A percentile compares a stretch with the other conserved stretches of the same genome.
Conservation (phyloP, 148 eudicot species). For the Cornus controversa region DNA sequence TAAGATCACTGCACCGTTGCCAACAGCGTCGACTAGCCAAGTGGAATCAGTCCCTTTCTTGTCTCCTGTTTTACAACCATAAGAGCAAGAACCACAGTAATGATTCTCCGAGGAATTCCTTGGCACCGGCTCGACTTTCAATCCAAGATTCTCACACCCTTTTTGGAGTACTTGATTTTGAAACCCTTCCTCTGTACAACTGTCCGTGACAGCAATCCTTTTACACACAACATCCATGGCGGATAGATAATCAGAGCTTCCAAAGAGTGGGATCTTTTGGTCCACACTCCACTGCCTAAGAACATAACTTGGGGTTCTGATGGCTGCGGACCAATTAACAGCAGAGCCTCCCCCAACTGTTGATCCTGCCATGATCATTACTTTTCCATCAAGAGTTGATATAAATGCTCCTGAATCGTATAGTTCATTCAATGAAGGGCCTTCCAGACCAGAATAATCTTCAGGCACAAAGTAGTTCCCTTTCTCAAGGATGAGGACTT, state of each 20-base stretch:
- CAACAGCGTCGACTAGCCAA: constrained; percentile 80
- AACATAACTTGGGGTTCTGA: constrained; percentile 63
- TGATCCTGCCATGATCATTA: constrained; percentile 65
- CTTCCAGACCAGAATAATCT: constrained; percentile 76
- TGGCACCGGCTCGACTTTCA: constrained; percentile 52
- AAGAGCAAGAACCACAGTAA: constrained; percentile 80
- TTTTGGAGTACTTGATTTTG: constrained; percentile 62
- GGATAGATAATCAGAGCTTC: constrained; percentile 43
- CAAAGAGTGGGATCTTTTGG: constrained; percentile 47
- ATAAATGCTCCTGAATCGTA: constrained; percentile 59
- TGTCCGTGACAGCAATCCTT: constrained; percentile 66
- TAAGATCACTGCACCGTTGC: constrained; percentile 58
- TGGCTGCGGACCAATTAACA: constrained; percentile 85
- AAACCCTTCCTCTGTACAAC: constrained; percentile 59
- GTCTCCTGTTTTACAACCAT: constrained; percentile 76
- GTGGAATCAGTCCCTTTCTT: constrained; percentile 80
- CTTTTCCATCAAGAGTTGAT: constrained; percentile 53
- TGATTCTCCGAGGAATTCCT: constrained; percentile 65
- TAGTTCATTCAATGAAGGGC: constrained; percentile 59
- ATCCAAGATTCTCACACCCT: constrained; percentile 79
- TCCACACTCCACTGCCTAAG: constrained; percentile 60
- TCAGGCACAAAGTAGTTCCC: constrained; percentile 63
- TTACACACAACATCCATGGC: constrained; percentile 76
- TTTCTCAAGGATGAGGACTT: constrained; percentile 69
- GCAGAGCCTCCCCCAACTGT: constrained; percentile 94